These are phyloP conservation scores for Suhomyces vadensis DNA, from an alignment of 805 yeast species.

Conservation along the genomic window DNA sequence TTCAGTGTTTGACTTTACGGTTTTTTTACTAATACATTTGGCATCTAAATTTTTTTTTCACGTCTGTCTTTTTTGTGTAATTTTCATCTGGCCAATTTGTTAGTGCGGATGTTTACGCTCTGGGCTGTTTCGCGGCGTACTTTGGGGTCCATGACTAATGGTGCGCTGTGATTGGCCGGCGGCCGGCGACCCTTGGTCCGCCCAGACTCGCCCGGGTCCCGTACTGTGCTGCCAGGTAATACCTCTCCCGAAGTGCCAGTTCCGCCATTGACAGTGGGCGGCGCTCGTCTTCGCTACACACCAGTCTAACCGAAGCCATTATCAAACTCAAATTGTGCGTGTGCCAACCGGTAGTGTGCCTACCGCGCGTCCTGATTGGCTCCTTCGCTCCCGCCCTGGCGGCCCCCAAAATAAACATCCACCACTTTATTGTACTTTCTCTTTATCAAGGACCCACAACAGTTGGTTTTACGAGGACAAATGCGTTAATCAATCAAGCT, in stretches of 20 bases:
- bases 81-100: constrained; percentile 6
- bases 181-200: too few species aligned
- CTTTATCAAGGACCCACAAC: too few species aligned
- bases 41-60: constrained; percentile 14
- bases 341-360: neutral
- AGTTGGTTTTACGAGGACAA: too few species aligned
- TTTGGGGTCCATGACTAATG: constrained; percentile 25
- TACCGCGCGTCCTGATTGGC: neutral
- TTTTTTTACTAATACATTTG: neutral
- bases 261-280: too few species aligned
- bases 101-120: constrained; percentile 20
- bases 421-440: neutral
- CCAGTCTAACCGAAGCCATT: neutral
- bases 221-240: too few species aligned
- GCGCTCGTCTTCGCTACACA: too few species aligned
- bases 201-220: too few species aligned
- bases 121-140: constrained; percentile 14
- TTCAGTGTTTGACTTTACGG: neutral
- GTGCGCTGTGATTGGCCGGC: constrained; percentile 22
- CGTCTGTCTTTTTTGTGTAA: constrained; percentile 9
- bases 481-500: neutral
- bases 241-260: too few species aligned
- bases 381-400: neutral
- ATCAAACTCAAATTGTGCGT: neutral
- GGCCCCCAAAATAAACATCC: neutral